Conservation (phyloP, 129 eudicot genomes). For the Silybum marianum region DNA sequence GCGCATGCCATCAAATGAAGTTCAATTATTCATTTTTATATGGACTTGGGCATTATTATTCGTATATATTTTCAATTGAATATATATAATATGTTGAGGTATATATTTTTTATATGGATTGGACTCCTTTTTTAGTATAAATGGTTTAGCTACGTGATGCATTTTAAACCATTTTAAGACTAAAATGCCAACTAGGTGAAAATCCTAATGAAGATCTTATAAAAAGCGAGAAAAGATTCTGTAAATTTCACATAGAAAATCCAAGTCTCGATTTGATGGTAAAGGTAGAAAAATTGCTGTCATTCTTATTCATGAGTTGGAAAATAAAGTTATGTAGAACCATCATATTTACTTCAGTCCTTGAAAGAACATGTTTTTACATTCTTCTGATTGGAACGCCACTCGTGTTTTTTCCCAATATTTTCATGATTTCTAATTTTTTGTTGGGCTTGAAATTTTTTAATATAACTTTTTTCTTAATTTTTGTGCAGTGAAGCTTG, state of each 20-base stretch:
- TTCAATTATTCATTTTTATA: too few relatives aligned
- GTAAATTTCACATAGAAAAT: not conserved
- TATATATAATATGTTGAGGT: too few relatives aligned
- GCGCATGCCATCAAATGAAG: too few relatives aligned
- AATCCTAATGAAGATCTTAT: too few relatives aligned
- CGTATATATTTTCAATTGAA: too few relatives aligned
- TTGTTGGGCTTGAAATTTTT: not conserved
- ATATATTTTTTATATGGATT: not conserved
- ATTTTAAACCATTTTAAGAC: not conserved
- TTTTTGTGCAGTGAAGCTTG: slow-evolving; percentile 82
- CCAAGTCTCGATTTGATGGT: not conserved
- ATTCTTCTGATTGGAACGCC: not conserved
- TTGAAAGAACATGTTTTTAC: not conserved
- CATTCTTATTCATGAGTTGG: not conserved
- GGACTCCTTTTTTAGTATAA: not conserved
- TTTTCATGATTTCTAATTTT: slow-evolving; percentile 1
- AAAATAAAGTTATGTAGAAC: not conserved
- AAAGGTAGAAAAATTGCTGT: not conserved
- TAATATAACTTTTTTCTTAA: not conserved
- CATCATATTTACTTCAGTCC: not conserved
- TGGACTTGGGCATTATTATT: too few relatives aligned
- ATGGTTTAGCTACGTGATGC: not conserved
- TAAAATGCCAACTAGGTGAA: not conserved
- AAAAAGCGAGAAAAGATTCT: not conserved
- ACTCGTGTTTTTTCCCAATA: not conserved